These are phyloP conservation scores for Pythium myriotylum DNA, from an alignment of 352 stramenopile genomes.

Conservation along the genomic window DNA sequence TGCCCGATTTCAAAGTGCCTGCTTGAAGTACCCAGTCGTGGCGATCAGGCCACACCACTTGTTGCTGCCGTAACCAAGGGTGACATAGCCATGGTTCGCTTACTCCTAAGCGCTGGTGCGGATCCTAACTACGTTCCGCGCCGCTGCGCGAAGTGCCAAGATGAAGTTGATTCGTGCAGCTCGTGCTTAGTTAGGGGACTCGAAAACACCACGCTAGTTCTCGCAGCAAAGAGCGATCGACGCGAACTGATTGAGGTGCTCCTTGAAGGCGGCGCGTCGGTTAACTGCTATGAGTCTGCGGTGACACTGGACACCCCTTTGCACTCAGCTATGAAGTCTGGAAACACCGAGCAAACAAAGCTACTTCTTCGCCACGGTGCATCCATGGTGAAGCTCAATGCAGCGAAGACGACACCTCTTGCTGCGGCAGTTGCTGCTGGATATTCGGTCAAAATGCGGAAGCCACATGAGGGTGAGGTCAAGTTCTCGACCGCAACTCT, in stretches of 20 bases:
- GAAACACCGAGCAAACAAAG: slow-evolving; percentile 39
- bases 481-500: slow-evolving; percentile 3
- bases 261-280: slow-evolving; percentile 39
- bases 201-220: slow-evolving; percentile 43
- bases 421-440: slow-evolving; percentile 43
- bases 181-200: slow-evolving; percentile 10
- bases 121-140: slow-evolving; percentile 46
- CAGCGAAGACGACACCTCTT: slow-evolving; percentile 39
- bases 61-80: slow-evolving; percentile 46
- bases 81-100: slow-evolving; percentile 33
- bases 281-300: slow-evolving; percentile 36
- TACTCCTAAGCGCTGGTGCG: slow-evolving; percentile 38
- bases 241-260: slow-evolving; percentile 37
- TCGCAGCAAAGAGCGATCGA: slow-evolving; percentile 32
- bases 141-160: slow-evolving; percentile 31
- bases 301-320: slow-evolving; percentile 39
- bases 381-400: slow-evolving; percentile 41
- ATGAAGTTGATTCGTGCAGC: slow-evolving; percentile 24
- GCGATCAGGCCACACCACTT: slow-evolving; percentile 51
- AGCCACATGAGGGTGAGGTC: slow-evolving; percentile 52
- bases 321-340: slow-evolving; percentile 41
- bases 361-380: slow-evolving; percentile 45
- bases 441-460: slow-evolving; percentile 39
- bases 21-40: slow-evolving; percentile 44
- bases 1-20: slow-evolving; percentile 34